These are phyloP conservation scores for Pugionium dolabratum DNA, from an alignment of 345 rosid species.

Conservation along the genomic window DNA sequence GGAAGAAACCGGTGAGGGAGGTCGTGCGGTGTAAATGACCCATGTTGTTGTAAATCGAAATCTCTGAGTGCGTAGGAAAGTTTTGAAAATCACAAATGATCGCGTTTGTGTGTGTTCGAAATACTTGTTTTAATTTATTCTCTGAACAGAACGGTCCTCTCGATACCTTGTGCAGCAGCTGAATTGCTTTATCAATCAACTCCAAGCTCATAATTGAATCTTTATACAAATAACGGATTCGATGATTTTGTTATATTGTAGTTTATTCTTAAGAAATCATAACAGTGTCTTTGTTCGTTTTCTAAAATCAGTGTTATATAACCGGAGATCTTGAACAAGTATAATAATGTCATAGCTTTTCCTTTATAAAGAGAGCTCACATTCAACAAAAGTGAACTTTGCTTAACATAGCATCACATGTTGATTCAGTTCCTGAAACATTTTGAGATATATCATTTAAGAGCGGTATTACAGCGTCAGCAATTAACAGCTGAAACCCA, in stretches of 20 bases:
- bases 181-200: background rate
- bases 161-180: slow-evolving; percentile 17
- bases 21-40: slow-evolving; percentile 20
- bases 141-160: slow-evolving; percentile 11
- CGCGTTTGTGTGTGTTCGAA: slow-evolving; percentile 31
- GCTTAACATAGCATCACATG: slow-evolving; percentile 14
- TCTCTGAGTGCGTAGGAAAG: slow-evolving; percentile 27
- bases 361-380: background rate
- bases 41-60: slow-evolving; percentile 22
- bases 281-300: slow-evolving; percentile 1
- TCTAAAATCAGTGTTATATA: background rate
- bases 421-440: slow-evolving; percentile 1
- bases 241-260: background rate
- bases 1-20: slow-evolving; percentile 16
- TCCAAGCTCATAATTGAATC: background rate
- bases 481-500: background rate
- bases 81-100: slow-evolving; percentile 19
- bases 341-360: background rate
- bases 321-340: background rate
- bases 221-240: background rate
- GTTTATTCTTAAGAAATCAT: background rate
- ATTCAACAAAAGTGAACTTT: background rate
- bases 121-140: slow-evolving; percentile 20
- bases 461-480: background rate
- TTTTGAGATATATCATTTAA: slow-evolving; percentile 7